These are phyloP conservation scores for Leucocoprinus sp. DNA, from an alignment of 768 basidiomycete species.

Conservation along the genomic window DNA sequence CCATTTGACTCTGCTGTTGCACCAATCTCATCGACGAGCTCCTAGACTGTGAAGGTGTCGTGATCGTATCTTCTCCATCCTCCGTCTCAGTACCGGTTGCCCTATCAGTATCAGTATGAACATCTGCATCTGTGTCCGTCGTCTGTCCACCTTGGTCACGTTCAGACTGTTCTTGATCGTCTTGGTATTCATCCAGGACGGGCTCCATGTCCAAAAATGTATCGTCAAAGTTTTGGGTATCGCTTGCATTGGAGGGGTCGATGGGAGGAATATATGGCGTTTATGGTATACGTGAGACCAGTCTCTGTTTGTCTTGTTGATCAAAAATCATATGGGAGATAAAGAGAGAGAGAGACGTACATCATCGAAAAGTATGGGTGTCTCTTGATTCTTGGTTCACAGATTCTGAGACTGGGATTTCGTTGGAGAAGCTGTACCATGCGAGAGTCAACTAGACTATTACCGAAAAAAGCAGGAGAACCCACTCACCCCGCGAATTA, in stretches of 20 bases:
- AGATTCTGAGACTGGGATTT: slow-evolving; percentile 84
- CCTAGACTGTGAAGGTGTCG: slow-evolving; percentile 75
- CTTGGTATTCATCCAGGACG: slow-evolving; percentile 64
- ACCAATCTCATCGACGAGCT: slow-evolving; percentile 75
- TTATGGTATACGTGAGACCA: slow-evolving; percentile 94
- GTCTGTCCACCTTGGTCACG: slow-evolving; percentile 32
- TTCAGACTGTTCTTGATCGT: slow-evolving; percentile 50
- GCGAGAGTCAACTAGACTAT: slow-evolving; percentile 9
- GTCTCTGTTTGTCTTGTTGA: too few relatives aligned
- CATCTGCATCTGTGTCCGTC: slow-evolving; percentile 42
- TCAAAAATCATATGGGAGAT: neutral
- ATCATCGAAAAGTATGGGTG: slow-evolving; percentile 96
- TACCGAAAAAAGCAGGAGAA: slow-evolving; percentile 5
- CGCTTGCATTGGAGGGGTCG: slow-evolving; percentile 84
- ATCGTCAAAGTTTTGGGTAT: slow-evolving; percentile 97
- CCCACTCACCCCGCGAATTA: slow-evolving; percentile 84
- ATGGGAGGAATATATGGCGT: slow-evolving; percentile 91
- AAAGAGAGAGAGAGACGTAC: slow-evolving; percentile 32
- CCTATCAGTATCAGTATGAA: slow-evolving; percentile 60
- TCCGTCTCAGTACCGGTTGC: slow-evolving; percentile 65
- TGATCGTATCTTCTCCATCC: slow-evolving; percentile 67
- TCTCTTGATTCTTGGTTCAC: slow-evolving; percentile 87
- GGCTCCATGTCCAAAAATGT: slow-evolving; percentile 95
- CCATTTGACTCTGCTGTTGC: slow-evolving; percentile 24
- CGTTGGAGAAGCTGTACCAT: slow-evolving; percentile 74